A percentile compares a stretch with the other conserved stretches of the same genome.
phyloP scores from a whole-genome alignment of 148 eudicot species.

The Spergularia marina region DNA sequence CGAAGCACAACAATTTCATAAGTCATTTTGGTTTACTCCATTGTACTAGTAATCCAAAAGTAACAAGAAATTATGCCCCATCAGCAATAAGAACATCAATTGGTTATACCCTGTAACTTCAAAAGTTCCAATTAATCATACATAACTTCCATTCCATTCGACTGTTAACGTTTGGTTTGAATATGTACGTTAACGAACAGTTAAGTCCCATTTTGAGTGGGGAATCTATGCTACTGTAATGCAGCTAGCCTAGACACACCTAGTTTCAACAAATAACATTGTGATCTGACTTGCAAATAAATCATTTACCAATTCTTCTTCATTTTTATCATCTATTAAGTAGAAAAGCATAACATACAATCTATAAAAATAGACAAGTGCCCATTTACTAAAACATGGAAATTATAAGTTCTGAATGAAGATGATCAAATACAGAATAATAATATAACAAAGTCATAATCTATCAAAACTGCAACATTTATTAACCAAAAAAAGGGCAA shows the following conservation, averaged over 20 bases:
- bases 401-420: not conserved
- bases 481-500: not conserved
- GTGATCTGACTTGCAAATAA: too few species aligned
- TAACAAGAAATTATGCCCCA: not conserved
- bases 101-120: not conserved
- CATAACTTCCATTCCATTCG: too few species aligned
- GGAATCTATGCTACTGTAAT: not conserved
- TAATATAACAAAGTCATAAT: not conserved
- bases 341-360: too few species aligned
- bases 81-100: not conserved
- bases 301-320: too few species aligned
- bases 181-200: not conserved
- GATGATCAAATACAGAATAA: not conserved
- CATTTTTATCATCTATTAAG: too few species aligned
- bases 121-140: not conserved
- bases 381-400: conserved; percentile 1
- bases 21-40: not conserved
- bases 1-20: not conserved
- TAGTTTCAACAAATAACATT: too few species aligned
- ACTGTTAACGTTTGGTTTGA: too few species aligned
- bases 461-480: not conserved
- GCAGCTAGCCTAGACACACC: not conserved
- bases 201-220: not conserved
- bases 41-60: not conserved
- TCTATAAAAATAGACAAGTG: not conserved